phyloP scores from a whole-genome alignment of 257 asterid species.

The Solanum megistacrolobum region DNA sequence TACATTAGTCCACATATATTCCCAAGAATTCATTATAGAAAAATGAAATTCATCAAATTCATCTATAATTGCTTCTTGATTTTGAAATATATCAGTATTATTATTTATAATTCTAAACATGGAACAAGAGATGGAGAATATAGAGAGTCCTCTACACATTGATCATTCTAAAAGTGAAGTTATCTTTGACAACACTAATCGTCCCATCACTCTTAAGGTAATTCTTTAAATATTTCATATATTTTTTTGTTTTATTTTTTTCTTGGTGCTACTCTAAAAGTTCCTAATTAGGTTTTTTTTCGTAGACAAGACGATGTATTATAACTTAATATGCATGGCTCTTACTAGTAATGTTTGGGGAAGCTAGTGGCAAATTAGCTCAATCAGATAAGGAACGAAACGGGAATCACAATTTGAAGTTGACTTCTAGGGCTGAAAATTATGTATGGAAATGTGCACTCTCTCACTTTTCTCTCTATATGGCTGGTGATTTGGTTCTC shows the following conservation, averaged over 20 bases:
- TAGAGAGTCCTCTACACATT: constrained; percentile 15
- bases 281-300: not conserved
- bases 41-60: not conserved
- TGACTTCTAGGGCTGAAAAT: not conserved
- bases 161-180: not conserved
- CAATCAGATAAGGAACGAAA: not conserved
- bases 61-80: not conserved
- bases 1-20: not conserved
- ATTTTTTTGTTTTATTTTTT: not conserved
- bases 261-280: not conserved
- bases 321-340: not conserved
- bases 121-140: constrained; percentile 25
- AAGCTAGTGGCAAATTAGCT: too few relatives aligned
- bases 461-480: not conserved
- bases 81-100: not conserved
- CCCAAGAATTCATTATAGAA: not conserved
- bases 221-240: not conserved
- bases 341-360: not conserved
- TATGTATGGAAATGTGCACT: not conserved
- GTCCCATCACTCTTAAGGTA: constrained; percentile 44
- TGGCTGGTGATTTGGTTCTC: not conserved
- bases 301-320: not conserved
- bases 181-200: constrained; percentile 37
- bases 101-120: not conserved
- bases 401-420: not conserved